Evolutionary conservation across 192 early-diverging fungal genomes (phyloP).

Genomic region (Globomyces pollinis-pini): DNA sequence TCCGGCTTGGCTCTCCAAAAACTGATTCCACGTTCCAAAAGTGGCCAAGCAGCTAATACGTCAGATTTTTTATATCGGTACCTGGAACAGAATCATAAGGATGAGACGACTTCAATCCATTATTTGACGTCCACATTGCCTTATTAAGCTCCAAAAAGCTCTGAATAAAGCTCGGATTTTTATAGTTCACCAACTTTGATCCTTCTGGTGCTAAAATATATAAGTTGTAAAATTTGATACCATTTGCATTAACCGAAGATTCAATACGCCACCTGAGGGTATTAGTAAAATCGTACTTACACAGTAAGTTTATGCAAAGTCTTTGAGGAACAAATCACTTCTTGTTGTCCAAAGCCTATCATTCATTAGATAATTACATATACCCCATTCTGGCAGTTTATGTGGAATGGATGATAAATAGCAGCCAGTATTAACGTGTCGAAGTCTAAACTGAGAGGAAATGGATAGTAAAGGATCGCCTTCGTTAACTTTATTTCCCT

Average conservation of each 20-base stretch:
- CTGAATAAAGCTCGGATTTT: conserved; percentile 28
- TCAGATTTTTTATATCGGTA: not conserved
- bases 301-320: conserved; percentile 9
- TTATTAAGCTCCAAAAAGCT: conserved; percentile 46
- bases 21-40: conserved; percentile 38
- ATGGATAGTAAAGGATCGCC: conserved; percentile 59
- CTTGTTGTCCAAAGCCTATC: conserved; percentile 66
- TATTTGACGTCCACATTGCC: conserved; percentile 46
- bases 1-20: conserved; percentile 44
- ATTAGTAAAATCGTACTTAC: too few species aligned
- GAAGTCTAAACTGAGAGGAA: conserved; percentile 54
- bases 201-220: conserved; percentile 28
- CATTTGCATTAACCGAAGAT: conserved; percentile 19
- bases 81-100: conserved; percentile 44
- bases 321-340: conserved; percentile 87
- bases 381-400: conserved; percentile 81
- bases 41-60: conserved; percentile 30
- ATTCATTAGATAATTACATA: conserved; percentile 13
- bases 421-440: conserved; percentile 72
- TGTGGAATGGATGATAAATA: conserved; percentile 65
- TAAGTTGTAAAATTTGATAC: too few species aligned
- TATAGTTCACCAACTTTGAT: conserved; percentile 32
- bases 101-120: conserved; percentile 37
- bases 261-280: conserved; percentile 44
- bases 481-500: too few species aligned